Conservation (phyloP, 1,139 yeast species). For the Lodderomyces beijingensis region DNA sequence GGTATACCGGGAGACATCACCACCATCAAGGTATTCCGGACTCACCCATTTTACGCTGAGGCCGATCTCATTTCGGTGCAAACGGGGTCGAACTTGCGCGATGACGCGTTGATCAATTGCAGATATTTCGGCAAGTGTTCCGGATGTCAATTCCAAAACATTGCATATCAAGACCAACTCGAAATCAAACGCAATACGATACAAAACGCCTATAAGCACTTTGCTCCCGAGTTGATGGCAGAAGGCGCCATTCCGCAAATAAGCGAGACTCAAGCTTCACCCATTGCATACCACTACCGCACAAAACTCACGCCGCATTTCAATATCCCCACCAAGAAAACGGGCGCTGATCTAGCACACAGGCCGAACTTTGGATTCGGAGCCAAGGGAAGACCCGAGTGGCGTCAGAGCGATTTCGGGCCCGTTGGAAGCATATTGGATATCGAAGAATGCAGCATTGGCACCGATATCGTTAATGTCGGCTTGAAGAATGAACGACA, state of each 20-base stretch:
- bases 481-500: constrained; percentile 73
- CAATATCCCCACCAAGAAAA: constrained; percentile 61
- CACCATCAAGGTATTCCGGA: constrained; percentile 65
- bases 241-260: constrained; percentile 51
- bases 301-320: constrained; percentile 96
- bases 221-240: constrained; percentile 49
- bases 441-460: constrained; percentile 90
- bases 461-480: constrained; percentile 69
- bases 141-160: constrained; percentile 93
- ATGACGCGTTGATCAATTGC: constrained; percentile 46
- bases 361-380: constrained; percentile 88
- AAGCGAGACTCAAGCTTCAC: constrained; percentile 71
- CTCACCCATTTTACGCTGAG: constrained; percentile 73
- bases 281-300: constrained; percentile 70
- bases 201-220: constrained; percentile 73
- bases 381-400: constrained; percentile 69
- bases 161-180: constrained; percentile 69
- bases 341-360: constrained; percentile 28
- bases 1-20: constrained; percentile 84
- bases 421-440: constrained; percentile 54
- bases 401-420: constrained; percentile 54
- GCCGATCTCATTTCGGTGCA: constrained; percentile 63
- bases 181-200: constrained; percentile 70
- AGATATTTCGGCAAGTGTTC: constrained; percentile 46
- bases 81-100: constrained; percentile 42